A percentile compares a stretch with the other conserved stretches of the same genome.
Conservation (phyloP, 176 grass and related monocot genomes). For the Eragrostis curvula region DNA sequence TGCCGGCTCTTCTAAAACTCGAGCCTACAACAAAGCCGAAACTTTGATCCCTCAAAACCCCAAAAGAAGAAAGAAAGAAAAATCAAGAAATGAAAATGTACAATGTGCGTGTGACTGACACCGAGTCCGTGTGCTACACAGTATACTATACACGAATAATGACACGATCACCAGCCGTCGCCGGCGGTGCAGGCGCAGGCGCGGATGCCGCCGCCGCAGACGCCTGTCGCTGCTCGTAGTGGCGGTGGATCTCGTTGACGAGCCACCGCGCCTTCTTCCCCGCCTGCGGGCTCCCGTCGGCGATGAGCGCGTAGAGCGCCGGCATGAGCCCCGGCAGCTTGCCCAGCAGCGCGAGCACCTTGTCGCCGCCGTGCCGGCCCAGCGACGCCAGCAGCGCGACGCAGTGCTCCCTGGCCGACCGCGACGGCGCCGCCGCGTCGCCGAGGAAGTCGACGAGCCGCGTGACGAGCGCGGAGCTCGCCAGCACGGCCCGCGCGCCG, state of each 20-base stretch:
- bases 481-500: conserved; percentile 57
- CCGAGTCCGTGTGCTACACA: background rate
- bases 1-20: conserved; percentile 62
- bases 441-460: conserved; percentile 57
- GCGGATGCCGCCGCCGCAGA: background rate
- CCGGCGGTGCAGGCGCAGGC: background rate
- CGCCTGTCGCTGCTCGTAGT: conserved; percentile 43
- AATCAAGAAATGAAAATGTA: conserved; percentile 6
- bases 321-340: conserved; percentile 69
- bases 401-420: conserved; percentile 66
- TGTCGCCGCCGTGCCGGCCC: conserved; percentile 53
- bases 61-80: background rate
- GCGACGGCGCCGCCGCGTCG: conserved; percentile 48
- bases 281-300: conserved; percentile 49
- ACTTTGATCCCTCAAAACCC: background rate
- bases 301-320: conserved; percentile 64
- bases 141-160: conserved; percentile 52
- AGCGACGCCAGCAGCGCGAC: conserved; percentile 59
- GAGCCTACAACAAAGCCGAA: conserved; percentile 23
- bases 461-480: conserved; percentile 40
- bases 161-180: conserved; percentile 29
- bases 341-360: conserved; percentile 50
- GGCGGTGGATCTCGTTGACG: conserved; percentile 69
- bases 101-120: background rate
- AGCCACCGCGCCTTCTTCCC: conserved; percentile 66